Conservation (phyloP, 2,329 filamentous ascomycete species). For the Aureobasidium musti region DNA sequence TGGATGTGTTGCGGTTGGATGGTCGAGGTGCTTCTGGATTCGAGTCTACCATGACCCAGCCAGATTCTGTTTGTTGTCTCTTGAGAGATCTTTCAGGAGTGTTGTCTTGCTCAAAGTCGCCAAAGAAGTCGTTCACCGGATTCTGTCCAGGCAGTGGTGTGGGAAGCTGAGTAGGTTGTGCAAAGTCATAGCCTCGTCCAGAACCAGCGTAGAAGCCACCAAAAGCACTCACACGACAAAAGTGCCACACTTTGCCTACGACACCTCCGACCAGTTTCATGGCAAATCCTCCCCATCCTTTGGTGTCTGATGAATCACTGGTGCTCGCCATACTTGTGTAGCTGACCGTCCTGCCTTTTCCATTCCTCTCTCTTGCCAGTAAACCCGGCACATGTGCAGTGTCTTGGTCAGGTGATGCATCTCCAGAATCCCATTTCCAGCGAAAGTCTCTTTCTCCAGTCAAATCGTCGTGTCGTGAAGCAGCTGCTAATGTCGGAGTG, state of each 20-base stretch:
- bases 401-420: slow-evolving; percentile 19
- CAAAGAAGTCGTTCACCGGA: slow-evolving; percentile 53
- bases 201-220: slow-evolving; percentile 84
- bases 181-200: slow-evolving; percentile 68
- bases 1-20: slow-evolving; percentile 23
- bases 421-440: slow-evolving; percentile 35
- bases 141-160: slow-evolving; percentile 58
- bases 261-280: slow-evolving; percentile 66
- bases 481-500: slow-evolving; percentile 46
- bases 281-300: slow-evolving; percentile 60
- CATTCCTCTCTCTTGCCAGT: slow-evolving; percentile 43
- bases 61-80: slow-evolving; percentile 51
- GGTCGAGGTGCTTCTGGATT: slow-evolving; percentile 10
- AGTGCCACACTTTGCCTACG: slow-evolving; percentile 79
- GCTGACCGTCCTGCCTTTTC: slow-evolving; percentile 30
- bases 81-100: slow-evolving; percentile 52
- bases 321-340: slow-evolving; percentile 30
- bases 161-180: slow-evolving; percentile 36
- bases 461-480: slow-evolving; percentile 39
- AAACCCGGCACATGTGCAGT: slow-evolving; percentile 33
- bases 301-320: not conserved
- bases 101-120: slow-evolving; percentile 48
- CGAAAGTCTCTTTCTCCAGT: slow-evolving; percentile 37
- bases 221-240: slow-evolving; percentile 71
- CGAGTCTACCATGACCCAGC: slow-evolving; percentile 52